These are phyloP conservation scores for Mercurialis annua DNA, from an alignment of 345 rosid genomes.

Conservation along the genomic window DNA sequence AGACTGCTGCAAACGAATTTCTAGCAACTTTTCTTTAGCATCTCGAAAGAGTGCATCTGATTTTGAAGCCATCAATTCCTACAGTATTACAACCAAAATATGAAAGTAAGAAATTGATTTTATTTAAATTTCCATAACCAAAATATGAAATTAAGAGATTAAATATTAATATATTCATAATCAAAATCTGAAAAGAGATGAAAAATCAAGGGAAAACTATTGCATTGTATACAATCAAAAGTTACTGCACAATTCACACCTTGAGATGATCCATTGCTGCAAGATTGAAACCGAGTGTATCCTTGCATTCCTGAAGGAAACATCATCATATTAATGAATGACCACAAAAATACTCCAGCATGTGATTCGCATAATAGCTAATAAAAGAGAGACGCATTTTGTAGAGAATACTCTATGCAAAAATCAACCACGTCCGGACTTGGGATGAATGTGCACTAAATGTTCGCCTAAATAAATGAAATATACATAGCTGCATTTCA, in stretches of 20 bases:
- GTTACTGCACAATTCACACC: slow-evolving; percentile 33
- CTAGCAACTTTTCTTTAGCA: slow-evolving; percentile 59
- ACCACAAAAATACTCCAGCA: background rate
- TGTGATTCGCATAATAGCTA: background rate
- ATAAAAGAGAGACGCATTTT: background rate
- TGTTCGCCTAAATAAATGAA: background rate
- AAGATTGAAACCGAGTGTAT: slow-evolving; percentile 82
- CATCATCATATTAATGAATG: slow-evolving; percentile 1
- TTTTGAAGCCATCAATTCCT: slow-evolving; percentile 89
- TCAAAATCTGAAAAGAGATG: background rate
- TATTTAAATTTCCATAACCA: background rate
- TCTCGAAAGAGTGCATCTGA: slow-evolving; percentile 83
- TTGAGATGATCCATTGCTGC: slow-evolving; percentile 96
- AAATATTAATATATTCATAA: too few relatives aligned
- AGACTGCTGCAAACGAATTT: slow-evolving; percentile 27
- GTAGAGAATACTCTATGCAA: background rate
- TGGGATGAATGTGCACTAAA: background rate
- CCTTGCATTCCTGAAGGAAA: slow-evolving; percentile 67
- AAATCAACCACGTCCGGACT: background rate
- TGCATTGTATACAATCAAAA: background rate
- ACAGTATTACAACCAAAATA: slow-evolving; percentile 11
- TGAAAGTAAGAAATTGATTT: background rate
- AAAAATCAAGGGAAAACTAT: background rate
- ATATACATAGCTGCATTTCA: background rate
- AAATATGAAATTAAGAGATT: background rate